Conservation (phyloP, 78 protist genomes). For the Dictyostelium capitatum region DNA sequence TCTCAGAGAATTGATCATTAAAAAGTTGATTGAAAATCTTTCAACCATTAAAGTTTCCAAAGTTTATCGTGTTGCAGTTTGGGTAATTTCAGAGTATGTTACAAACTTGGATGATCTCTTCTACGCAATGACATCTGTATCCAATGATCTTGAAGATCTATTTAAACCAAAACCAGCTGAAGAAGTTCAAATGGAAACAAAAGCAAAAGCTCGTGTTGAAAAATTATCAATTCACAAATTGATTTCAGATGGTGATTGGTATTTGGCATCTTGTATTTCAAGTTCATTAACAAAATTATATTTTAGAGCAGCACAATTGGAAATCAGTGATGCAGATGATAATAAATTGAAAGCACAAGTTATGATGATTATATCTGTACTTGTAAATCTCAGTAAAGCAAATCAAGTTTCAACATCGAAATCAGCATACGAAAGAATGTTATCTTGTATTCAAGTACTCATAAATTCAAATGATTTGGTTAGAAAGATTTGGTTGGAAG, state of each 20-base stretch:
- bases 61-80: slow-evolving; percentile 92
- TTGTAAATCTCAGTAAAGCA: slow-evolving; percentile 84
- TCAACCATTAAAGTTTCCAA: slow-evolving; percentile 57
- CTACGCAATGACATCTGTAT: slow-evolving; percentile 64
- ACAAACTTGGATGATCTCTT: slow-evolving; percentile 76
- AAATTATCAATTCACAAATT: background rate
- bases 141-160: slow-evolving; percentile 37
- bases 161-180: slow-evolving; percentile 52
- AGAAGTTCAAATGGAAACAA: slow-evolving; percentile 12
- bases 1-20: slow-evolving; percentile 80
- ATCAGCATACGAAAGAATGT: slow-evolving; percentile 86
- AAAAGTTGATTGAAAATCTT: slow-evolving; percentile 77
- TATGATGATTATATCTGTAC: slow-evolving; percentile 71
- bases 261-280: slow-evolving; percentile 28
- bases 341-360: slow-evolving; percentile 78
- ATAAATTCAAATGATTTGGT: slow-evolving; percentile 15
- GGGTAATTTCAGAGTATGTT: slow-evolving; percentile 94
- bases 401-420: slow-evolving; percentile 47
- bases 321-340: background rate
- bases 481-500: slow-evolving; percentile 42
- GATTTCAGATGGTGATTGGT: slow-evolving; percentile 67
- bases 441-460: slow-evolving; percentile 77
- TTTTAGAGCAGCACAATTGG: slow-evolving; percentile 56
- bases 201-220: slow-evolving; percentile 42
- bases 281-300: slow-evolving; percentile 88